Conservation (phyloP, 1,284 basidiomycete genomes). For the Tilletiaria anomala region DNA sequence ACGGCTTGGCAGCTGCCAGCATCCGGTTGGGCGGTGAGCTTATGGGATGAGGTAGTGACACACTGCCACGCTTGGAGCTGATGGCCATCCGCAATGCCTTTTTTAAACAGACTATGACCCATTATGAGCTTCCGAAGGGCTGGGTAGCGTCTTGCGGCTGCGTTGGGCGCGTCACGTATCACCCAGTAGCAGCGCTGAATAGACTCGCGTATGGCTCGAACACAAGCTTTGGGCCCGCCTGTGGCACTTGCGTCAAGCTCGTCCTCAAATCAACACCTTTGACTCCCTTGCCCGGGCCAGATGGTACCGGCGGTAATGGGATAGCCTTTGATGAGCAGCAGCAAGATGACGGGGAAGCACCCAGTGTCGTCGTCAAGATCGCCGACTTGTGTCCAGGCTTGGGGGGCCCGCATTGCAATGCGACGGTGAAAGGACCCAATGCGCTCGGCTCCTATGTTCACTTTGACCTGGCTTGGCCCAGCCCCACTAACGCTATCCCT, state of each 20-base stretch:
- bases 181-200: slow-evolving; percentile 24
- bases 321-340: slow-evolving; percentile 9
- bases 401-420: slow-evolving; percentile 19
- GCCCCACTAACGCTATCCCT: slow-evolving; percentile 8
- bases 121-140: slow-evolving; percentile 19
- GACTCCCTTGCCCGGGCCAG: background rate
- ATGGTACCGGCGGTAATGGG: slow-evolving; percentile 12
- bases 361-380: slow-evolving; percentile 22
- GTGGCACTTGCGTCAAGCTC: slow-evolving; percentile 18
- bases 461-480: slow-evolving; percentile 30
- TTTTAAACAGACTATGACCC: slow-evolving; percentile 15
- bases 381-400: slow-evolving; percentile 19
- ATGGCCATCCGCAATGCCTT: background rate
- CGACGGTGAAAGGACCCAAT: slow-evolving; percentile 12
- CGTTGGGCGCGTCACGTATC: slow-evolving; percentile 13
- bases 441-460: slow-evolving; percentile 17
- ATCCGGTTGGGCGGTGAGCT: slow-evolving; percentile 2
- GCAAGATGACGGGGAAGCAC: slow-evolving; percentile 9
- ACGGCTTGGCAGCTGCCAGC: background rate
- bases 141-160: slow-evolving; percentile 30
- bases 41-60: too few species aligned
- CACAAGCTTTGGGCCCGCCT: slow-evolving; percentile 19
- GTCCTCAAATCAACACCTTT: slow-evolving; percentile 13
- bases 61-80: background rate
- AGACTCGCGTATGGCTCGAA: slow-evolving; percentile 15